Evolutionary conservation across 345 rosid species (phyloP), one percentile per base, ranked within the genome.

Genomic region (Raphanus raphanistrum): DNA sequence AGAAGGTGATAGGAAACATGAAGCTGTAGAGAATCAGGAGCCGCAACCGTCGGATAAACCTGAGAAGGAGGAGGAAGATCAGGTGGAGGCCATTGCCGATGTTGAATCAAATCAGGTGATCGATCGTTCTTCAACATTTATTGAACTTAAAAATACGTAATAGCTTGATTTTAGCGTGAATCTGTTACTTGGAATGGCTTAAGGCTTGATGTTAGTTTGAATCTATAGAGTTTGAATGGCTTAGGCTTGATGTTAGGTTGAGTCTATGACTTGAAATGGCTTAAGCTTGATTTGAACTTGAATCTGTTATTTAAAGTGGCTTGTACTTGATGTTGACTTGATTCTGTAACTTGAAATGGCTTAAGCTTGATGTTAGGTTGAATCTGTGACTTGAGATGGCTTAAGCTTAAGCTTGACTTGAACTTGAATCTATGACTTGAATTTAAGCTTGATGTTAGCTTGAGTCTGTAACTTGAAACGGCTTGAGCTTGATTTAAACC

Each of bases 21-120:
- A 54, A 11, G 68, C 72, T 65, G 13, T 4, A 2, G 67, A 28
- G 5, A 45, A 62, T 0, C 66, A 10, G 21, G 55, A 48, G 16
- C 16, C 55, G 2, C 17, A 48, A 2, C 55, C 55, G 17, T 29
- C 65, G 38, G 65, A 38, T 59, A 71, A 38, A 41, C 38, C 26
- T 38, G 65, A 36, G 75, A 36, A 6, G 50, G 45, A 48, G 15
- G 48, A 48, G 15, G 58, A 66, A 26, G 21, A 25, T 7, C 54
- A 21, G 4, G 32, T 38, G 12, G 71, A 66, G 10, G 75, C 69
- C 26, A 35, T 26, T 58, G 74, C 71, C 32, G 84, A 87, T 5
- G 82, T 69, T 8, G 79, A 72, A 78, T 75, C 76, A 59, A 81
- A 76, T 59, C 82, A 84, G 87, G 90, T 88, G 33, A 38, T 25